phyloP scores from a whole-genome alignment of 257 asterid species.

The Dorcoceras hygrometricum region DNA sequence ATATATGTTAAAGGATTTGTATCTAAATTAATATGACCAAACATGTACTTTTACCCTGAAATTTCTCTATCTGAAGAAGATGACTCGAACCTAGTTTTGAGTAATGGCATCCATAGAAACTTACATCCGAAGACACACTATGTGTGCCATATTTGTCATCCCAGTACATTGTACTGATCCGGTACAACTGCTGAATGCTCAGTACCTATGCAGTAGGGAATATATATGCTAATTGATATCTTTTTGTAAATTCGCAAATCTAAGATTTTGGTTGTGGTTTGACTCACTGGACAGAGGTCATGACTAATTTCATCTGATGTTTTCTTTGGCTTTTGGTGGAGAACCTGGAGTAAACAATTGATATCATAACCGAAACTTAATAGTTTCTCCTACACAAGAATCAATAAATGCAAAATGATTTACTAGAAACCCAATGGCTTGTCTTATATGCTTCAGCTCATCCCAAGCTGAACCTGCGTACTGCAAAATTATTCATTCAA shows the following conservation, averaged over 20 bases:
- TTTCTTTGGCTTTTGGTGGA: slow-evolving; percentile 95
- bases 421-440: slow-evolving; percentile 97
- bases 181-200: slow-evolving; percentile 91
- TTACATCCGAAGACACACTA: slow-evolving; percentile 87
- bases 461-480: slow-evolving; percentile 98
- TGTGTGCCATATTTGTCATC: slow-evolving; percentile 98
- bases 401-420: slow-evolving; percentile 10
- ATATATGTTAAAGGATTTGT: slow-evolving; percentile 11
- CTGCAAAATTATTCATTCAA: slow-evolving; percentile 43
- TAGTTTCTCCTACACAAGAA: slow-evolving; percentile 13
- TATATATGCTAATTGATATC: slow-evolving; percentile 12
- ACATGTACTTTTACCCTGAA: slow-evolving; percentile 13
- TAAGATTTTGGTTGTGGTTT: slow-evolving; percentile 15
- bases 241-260: slow-evolving; percentile 14
- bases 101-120: slow-evolving; percentile 45
- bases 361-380: not conserved
- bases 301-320: slow-evolving; percentile 85
- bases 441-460: slow-evolving; percentile 96
- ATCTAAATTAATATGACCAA: slow-evolving; percentile 8
- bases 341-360: slow-evolving; percentile 48
- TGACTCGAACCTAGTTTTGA: slow-evolving; percentile 36
- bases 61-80: slow-evolving; percentile 28
- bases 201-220: slow-evolving; percentile 54
- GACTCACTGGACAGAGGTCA: slow-evolving; percentile 81
- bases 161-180: slow-evolving; percentile 98